These are phyloP conservation scores for Chalciporus sp. DNA, from an alignment of 1,284 basidiomycete genomes.

Conservation along the genomic window DNA sequence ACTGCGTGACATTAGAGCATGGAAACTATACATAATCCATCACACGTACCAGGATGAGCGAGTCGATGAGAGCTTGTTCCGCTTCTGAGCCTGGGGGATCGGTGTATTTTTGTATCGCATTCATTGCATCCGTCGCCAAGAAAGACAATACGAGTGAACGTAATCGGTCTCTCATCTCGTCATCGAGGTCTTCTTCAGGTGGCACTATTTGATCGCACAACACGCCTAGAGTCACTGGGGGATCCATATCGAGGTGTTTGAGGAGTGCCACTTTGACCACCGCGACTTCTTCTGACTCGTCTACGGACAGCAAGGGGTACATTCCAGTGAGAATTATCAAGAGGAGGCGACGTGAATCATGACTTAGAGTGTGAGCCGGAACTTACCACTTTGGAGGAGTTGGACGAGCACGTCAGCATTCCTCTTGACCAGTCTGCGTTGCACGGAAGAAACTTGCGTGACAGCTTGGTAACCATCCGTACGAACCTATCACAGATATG, in stretches of 20 bases:
- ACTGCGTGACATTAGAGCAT: conserved; percentile 38
- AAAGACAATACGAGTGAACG: conserved; percentile 62
- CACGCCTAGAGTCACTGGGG: conserved; percentile 60
- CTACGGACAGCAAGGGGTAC: conserved; percentile 36
- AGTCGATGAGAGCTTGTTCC: conserved; percentile 51
- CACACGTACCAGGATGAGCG: conserved; percentile 48
- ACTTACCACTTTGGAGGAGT: conserved; percentile 72
- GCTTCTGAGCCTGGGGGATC: conserved; percentile 44
- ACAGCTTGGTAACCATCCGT: conserved; percentile 67
- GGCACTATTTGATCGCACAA: conserved; percentile 68
- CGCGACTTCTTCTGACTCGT: conserved; percentile 64
- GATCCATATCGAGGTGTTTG: conserved; percentile 65
- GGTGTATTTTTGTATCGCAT: conserved; percentile 48
- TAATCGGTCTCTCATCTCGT: conserved; percentile 58
- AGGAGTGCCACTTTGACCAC: conserved; percentile 62
- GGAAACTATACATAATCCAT: conserved; percentile 13
- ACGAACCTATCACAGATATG: conserved; percentile 52
- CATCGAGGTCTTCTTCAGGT: conserved; percentile 50
- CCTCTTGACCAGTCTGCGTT: conserved; percentile 62
- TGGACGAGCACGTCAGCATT: conserved; percentile 75
- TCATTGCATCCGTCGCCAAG: conserved; percentile 54
- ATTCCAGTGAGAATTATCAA: conserved; percentile 23
- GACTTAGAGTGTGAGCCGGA: background rate
- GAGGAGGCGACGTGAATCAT: conserved; percentile 16
- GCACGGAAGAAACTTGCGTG: conserved; percentile 58